phyloP scores from a whole-genome alignment of 23 red algal species.

The Cyanidiococcus yangmingshanensis region DNA sequence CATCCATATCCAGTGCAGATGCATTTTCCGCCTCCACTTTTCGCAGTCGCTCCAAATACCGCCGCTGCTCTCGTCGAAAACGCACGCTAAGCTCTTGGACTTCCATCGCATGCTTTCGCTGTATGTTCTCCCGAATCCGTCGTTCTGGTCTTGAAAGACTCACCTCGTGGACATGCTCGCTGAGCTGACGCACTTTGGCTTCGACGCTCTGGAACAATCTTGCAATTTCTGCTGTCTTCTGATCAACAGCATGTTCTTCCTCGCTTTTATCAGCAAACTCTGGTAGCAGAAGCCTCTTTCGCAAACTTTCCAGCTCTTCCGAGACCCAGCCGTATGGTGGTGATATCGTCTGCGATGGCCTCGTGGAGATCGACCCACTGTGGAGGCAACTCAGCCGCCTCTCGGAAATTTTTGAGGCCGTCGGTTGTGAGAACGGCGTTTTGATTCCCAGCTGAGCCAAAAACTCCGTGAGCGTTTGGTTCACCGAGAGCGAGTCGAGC shows the following conservation, averaged over 20 bases:
- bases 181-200: conserved; percentile 40
- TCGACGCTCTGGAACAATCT: conserved; percentile 39
- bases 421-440: not conserved
- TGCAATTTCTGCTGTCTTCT: conserved; percentile 42
- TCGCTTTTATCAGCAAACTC: conserved; percentile 57
- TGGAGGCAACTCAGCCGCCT: conserved; percentile 26
- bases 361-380: conserved; percentile 49
- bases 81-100: conserved; percentile 49
- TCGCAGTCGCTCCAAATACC: conserved; percentile 55
- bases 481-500: conserved; percentile 26
- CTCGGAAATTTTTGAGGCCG: not conserved
- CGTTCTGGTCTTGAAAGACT: conserved; percentile 23
- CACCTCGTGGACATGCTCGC: conserved; percentile 2
- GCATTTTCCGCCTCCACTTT: conserved; percentile 24
- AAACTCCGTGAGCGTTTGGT: not conserved
- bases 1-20: not conserved
- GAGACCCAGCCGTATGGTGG: conserved; percentile 32
- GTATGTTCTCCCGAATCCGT: conserved; percentile 43
- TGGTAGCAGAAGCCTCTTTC: conserved; percentile 56
- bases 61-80: conserved; percentile 65
- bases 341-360: conserved; percentile 39
- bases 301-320: conserved; percentile 25
- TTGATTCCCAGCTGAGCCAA: not conserved
- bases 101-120: conserved; percentile 53
- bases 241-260: conserved; percentile 45